Percentiles rank a stretch among this genome's conserved stretches.
These are phyloP conservation scores for Mycena olivaceomarginata DNA, from an alignment of 768 basidiomycete genomes.

Conservation along the genomic window DNA sequence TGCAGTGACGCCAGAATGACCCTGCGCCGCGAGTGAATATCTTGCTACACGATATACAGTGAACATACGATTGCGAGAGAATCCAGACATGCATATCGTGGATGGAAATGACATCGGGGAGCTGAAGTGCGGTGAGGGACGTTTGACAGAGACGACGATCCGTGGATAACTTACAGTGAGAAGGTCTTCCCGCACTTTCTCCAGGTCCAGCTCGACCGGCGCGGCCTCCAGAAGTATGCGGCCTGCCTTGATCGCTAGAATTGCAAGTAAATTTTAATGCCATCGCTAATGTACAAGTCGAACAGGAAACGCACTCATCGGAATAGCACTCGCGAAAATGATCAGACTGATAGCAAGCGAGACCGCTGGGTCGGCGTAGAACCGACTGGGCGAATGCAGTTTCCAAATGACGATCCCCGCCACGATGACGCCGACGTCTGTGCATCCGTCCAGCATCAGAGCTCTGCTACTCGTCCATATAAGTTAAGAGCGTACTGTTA, in stretches of 20 bases:
- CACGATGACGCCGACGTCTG: constrained; percentile 75
- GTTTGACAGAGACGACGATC: neutral
- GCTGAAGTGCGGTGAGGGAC: constrained; percentile 48
- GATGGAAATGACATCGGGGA: constrained; percentile 67
- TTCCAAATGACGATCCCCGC: constrained; percentile 72
- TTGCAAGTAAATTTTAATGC: neutral
- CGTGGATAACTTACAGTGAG: constrained; percentile 57
- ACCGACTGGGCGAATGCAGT: constrained; percentile 62
- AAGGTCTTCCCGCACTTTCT: constrained; percentile 69
- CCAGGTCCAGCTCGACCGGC: constrained; percentile 69
- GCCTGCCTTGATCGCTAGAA: constrained; percentile 65
- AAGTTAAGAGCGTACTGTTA: constrained; percentile 63
- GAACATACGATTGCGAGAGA: constrained; percentile 71
- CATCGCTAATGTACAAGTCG: neutral
- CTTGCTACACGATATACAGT: neutral
- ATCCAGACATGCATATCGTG: constrained; percentile 76
- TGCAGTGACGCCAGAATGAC: constrained; percentile 74
- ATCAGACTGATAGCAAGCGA: constrained; percentile 70
- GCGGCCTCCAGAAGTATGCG: constrained; percentile 72
- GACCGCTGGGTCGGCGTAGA: constrained; percentile 74
- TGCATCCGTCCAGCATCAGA: neutral
- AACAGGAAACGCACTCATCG: constrained; percentile 63
- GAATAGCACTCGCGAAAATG: constrained; percentile 72
- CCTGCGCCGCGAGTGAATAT: constrained; percentile 48
- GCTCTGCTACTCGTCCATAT: constrained; percentile 1